A percentile compares a stretch with the other conserved stretches of the same genome.
Conservation (phyloP, 2,329 filamentous ascomycete species). For the Fusarium sp. region DNA sequence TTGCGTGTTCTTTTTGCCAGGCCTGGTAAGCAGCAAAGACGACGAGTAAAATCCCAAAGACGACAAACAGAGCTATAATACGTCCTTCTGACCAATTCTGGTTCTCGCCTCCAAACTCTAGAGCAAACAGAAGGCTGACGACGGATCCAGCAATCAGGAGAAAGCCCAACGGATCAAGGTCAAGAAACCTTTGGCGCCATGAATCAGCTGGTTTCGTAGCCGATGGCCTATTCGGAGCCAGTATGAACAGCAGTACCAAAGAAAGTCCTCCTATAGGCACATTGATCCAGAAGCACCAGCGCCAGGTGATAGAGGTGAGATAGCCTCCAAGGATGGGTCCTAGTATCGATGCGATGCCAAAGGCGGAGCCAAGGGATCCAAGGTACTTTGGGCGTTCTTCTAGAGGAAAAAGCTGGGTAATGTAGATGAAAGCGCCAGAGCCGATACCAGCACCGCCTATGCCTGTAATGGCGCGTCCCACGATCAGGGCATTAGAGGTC, state of each 20-base stretch:
- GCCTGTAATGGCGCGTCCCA: constrained; percentile 21
- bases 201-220: constrained; percentile 1
- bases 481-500: constrained; percentile 14
- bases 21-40: constrained; percentile 10
- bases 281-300: constrained; percentile 37
- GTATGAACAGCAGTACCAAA: neutral
- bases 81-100: constrained; percentile 6
- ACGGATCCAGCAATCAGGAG: constrained; percentile 21
- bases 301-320: constrained; percentile 24
- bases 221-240: constrained; percentile 11
- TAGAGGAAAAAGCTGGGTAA: constrained; percentile 13
- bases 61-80: constrained; percentile 9
- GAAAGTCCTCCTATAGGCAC: constrained; percentile 23
- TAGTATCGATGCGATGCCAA: constrained; percentile 16
- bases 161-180: constrained; percentile 15
- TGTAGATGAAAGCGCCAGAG: constrained; percentile 15
- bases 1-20: constrained; percentile 19
- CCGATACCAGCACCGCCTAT: constrained; percentile 30
- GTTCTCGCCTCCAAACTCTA: constrained; percentile 20
- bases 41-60: constrained; percentile 5
- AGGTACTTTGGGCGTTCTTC: constrained; percentile 25
- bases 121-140: constrained; percentile 16
- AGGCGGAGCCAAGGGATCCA: neutral
- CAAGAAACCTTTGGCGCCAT: constrained; percentile 20
- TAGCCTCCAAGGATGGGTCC: constrained; percentile 25